Evolutionary conservation across 2,329 filamentous ascomycete genomes (phyloP), one percentile per base, ranked within the genome.

Genomic region (Ophiostoma ips): DNA sequence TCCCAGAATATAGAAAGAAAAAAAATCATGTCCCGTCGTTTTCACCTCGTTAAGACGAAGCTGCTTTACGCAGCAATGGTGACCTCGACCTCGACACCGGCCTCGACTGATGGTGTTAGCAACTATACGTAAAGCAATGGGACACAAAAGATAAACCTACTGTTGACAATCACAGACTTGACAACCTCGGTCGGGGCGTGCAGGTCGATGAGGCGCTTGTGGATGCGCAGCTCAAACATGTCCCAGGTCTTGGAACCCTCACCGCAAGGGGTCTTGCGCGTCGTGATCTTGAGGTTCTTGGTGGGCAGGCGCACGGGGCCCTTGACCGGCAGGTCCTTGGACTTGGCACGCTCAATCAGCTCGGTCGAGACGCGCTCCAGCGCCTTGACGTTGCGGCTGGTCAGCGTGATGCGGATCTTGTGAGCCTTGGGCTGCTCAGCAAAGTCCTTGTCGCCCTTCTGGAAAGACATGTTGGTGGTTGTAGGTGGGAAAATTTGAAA

Each of bases 241-340:
- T 57, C 56, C 92, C 92, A 98, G 68, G 92, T 98, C 87, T 98
- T 98, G 73, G 85, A 94, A 76, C 92, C 92, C 82, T 98, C 92
- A 85, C 92, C 92, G 75, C 86, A 92, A 70, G 92, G 92, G 59
- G 92, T 96, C 85, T 98, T 98, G 68, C 92, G 85, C 78, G 92
- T 95, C 69, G 86, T 87, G 78, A 95, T 81, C 79, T 92, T 87
- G 66, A 96, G 81, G 70, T 81, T 87, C 84, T 95, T 95, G 77
- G 89, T 95, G 64, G 92, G 88, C 65, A 95, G 84, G 67, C 89
- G 87, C 71, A 95, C 88, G 68, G 90, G 88, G 66, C 92, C 90
- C 84, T 96, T 96, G 76, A 94, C 87, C 69, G 85, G 84, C 66
- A 98, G 86, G 69, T 94, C 88, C 89, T 98, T 98, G 77, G 77